phyloP scores from a whole-genome alignment of 129 eudicot genomes.

The Artemisia annua region DNA sequence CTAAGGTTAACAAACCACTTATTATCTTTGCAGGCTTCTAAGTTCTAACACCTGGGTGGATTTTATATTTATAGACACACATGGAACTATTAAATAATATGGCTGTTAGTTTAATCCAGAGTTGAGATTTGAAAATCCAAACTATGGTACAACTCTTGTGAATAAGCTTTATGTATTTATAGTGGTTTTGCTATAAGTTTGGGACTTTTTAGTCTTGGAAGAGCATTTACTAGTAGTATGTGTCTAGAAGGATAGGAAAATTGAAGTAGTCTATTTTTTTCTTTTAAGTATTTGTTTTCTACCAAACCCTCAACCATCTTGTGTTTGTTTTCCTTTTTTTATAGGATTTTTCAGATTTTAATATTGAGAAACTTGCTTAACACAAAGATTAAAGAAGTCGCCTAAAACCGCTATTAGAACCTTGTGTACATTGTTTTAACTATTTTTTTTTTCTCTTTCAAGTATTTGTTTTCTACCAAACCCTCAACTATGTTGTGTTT shows the following conservation, averaged over 20 bases:
- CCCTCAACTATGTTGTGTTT: conserved; percentile 7
- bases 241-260: conserved; percentile 33
- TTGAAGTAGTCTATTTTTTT: conserved; percentile 1
- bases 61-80: not conserved
- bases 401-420: too few species aligned
- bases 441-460: not conserved
- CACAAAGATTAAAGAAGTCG: too few species aligned
- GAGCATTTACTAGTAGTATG: not conserved
- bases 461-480: conserved; percentile 26
- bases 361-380: too few species aligned
- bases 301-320: conserved; percentile 27
- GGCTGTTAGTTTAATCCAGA: not conserved
- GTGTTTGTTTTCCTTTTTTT: not conserved
- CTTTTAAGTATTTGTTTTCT: conserved; percentile 4
- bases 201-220: not conserved
- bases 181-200: not conserved
- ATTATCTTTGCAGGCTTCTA: conserved; percentile 26
- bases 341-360: not conserved
- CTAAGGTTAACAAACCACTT: conserved; percentile 31
- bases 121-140: conserved; percentile 8
- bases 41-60: conserved; percentile 5
- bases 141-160: conserved; percentile 11
- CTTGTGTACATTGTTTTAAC: too few species aligned
- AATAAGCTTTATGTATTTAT: conserved; percentile 18
- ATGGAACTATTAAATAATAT: not conserved